A percentile compares a stretch with the other conserved stretches of the same genome.
These are phyloP conservation scores for Fusarium liriodendri DNA, from an alignment of 2,329 filamentous ascomycete genomes.

Conservation along the genomic window DNA sequence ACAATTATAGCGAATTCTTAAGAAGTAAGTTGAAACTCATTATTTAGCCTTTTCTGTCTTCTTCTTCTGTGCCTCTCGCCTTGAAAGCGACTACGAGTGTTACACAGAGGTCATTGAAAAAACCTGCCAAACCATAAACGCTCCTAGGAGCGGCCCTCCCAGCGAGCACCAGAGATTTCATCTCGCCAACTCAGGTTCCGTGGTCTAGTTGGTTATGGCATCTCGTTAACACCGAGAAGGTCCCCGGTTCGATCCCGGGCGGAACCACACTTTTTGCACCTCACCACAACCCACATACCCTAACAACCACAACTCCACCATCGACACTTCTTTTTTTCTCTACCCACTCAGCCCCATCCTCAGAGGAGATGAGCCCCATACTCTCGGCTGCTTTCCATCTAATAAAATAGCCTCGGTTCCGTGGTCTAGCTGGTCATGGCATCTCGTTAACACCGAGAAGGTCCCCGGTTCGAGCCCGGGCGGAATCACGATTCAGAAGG, in stretches of 20 bases:
- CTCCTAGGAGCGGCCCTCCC: neutral
- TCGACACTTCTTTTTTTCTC: neutral
- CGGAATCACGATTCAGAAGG: slow-evolving; percentile 19
- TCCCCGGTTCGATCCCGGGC: slow-evolving; percentile 38
- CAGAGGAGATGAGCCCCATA: neutral
- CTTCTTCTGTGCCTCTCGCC: neutral
- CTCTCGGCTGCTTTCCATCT: neutral
- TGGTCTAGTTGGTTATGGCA: slow-evolving; percentile 41
- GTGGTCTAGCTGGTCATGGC: slow-evolving; percentile 42
- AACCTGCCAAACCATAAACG: neutral
- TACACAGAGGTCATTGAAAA: neutral
- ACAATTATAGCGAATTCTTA: rapidly evolving
- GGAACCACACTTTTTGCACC: slow-evolving; percentile 30
- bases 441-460: slow-evolving; percentile 41
- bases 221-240: slow-evolving; percentile 40
- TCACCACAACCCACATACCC: neutral
- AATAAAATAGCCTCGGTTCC: slow-evolving; percentile 14
- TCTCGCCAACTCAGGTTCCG: slow-evolving; percentile 17
- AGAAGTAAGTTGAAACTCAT: neutral
- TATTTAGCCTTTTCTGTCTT: neutral
- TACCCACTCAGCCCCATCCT: neutral
- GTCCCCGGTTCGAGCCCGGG: slow-evolving; percentile 38
- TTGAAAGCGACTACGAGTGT: neutral
- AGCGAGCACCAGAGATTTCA: neutral
- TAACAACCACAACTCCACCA: neutral